Evolutionary conservation across 306 rosid species (phyloP).

Genomic region (Spatholobus suberectus): DNA sequence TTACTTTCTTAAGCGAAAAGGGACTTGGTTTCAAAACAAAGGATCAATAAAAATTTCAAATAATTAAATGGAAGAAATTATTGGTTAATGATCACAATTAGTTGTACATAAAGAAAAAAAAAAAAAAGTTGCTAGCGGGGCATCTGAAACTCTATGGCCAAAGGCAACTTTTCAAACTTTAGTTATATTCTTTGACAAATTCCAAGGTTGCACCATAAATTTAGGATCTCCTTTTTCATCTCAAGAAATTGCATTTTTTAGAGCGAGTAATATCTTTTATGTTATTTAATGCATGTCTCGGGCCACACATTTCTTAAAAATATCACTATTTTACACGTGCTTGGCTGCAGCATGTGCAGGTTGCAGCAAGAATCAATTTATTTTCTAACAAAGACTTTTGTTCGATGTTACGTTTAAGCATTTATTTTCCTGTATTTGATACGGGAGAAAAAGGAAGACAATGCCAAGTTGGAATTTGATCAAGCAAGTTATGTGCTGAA

Average conservation of each 20-base stretch:
- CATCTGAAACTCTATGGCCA: not conserved
- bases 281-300: not conserved
- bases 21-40: not conserved
- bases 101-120: not conserved
- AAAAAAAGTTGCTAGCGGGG: not conserved
- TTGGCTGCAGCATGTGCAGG: not conserved
- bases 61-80: not conserved
- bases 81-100: not conserved
- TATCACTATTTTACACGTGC: not conserved
- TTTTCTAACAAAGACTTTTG: not conserved
- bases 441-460: slow-evolving; percentile 22
- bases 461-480: slow-evolving; percentile 20
- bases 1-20: not conserved
- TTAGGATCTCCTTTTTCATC: not conserved
- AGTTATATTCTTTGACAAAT: not conserved
- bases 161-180: not conserved
- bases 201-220: not conserved
- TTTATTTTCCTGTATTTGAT: not conserved
- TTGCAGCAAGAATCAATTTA: slow-evolving; percentile 1
- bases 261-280: not conserved
- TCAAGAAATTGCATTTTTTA: not conserved
- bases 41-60: no score
- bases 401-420: not conserved
- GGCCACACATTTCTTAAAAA: not conserved
- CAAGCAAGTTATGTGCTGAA: slow-evolving; percentile 19